A percentile compares a stretch with the other conserved stretches of the same genome.
These are phyloP conservation scores for Castanopsis chinensis DNA, from an alignment of 306 rosid genomes.

Conservation along the genomic window DNA sequence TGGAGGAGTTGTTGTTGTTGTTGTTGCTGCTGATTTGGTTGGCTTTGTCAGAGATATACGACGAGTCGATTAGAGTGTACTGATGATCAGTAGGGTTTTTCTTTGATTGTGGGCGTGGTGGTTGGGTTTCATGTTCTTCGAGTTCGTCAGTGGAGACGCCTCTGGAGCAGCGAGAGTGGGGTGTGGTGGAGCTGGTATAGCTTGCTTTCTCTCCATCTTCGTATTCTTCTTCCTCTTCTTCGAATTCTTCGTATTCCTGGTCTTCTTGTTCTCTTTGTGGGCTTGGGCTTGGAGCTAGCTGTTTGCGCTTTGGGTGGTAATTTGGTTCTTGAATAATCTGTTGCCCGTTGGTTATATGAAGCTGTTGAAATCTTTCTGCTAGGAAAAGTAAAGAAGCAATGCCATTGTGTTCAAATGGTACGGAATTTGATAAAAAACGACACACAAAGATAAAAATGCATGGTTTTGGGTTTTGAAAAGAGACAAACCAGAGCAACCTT, in stretches of 20 bases:
- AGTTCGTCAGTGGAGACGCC: slow-evolving; percentile 72
- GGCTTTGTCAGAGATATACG: not conserved
- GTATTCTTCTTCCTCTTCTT: slow-evolving; percentile 35
- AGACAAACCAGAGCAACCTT: slow-evolving; percentile 48
- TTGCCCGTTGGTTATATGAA: slow-evolving; percentile 31
- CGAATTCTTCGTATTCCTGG: slow-evolving; percentile 42
- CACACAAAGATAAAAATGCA: not conserved
- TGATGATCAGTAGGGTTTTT: not conserved
- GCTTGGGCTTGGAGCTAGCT: slow-evolving; percentile 22
- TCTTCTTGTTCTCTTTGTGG: slow-evolving; percentile 28
- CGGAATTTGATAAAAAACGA: not conserved
- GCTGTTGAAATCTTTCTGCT: slow-evolving; percentile 58
- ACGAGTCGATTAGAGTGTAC: not conserved
- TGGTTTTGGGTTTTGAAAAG: not conserved
- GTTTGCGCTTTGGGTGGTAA: slow-evolving; percentile 24
- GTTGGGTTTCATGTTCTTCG: slow-evolving; percentile 26
- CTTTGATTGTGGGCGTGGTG: not conserved
- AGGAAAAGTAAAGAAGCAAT: not conserved
- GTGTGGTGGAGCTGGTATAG: slow-evolving; percentile 63
- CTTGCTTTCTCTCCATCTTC: slow-evolving; percentile 65
- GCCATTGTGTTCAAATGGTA: not conserved
- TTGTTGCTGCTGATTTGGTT: slow-evolving; percentile 1
- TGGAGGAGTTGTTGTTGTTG: too few species aligned
- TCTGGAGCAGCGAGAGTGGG: slow-evolving; percentile 77
- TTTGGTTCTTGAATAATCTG: slow-evolving; percentile 26